Evolutionary conservation across 495 filamentous ascomycete genomes (phyloP), one percentile per base, ranked within the genome.

Genomic region (Evernia prunastri): DNA sequence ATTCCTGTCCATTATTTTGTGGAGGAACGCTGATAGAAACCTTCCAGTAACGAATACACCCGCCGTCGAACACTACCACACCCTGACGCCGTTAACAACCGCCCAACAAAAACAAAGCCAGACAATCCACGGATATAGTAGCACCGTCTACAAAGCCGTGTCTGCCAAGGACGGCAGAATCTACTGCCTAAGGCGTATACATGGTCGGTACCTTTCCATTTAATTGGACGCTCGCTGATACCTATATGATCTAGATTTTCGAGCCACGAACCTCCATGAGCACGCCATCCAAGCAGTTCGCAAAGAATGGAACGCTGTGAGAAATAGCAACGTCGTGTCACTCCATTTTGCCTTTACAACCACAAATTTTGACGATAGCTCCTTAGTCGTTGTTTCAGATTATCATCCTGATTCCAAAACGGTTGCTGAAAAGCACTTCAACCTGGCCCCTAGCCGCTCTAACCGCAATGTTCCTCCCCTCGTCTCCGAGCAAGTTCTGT

Each of bases 101-200:
- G 29, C 33, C 7, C 33, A 54, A 20, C 92, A 97, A 72, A 84
- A 88, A 70, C 93, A 90, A 74, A 90, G 84, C 66, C 78, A 86
- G 2, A 76, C 85, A 4, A 82, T 85, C 7, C 96, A 96, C 76
- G 90, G 90, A 13, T 95, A 89, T 72, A 83, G 85, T 8, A 96
- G 87, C 71, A 97, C 91, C 89, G 83, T 96, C 1, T 98, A 96
- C 77, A 97, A 97, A 75, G 94, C 92, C n/a, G 85, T 87, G 61
- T 95, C 89, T 4, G 87, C 82, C 68, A 90, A 89, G 68, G 92
- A 92, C 76, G 95, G 91, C 3, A 86, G 87, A 61, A 84, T 84
- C 15, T 97, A 96, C 74, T 88, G 86, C 59, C 79, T 98, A 45
- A 84, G 94, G 66, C 80, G 94, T 67, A 81, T 98, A 45, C 92